A percentile compares a stretch with the other conserved stretches of the same genome.
phyloP scores from a whole-genome alignment of 495 filamentous ascomycete genomes.

The Annulohypoxylon bovei region DNA sequence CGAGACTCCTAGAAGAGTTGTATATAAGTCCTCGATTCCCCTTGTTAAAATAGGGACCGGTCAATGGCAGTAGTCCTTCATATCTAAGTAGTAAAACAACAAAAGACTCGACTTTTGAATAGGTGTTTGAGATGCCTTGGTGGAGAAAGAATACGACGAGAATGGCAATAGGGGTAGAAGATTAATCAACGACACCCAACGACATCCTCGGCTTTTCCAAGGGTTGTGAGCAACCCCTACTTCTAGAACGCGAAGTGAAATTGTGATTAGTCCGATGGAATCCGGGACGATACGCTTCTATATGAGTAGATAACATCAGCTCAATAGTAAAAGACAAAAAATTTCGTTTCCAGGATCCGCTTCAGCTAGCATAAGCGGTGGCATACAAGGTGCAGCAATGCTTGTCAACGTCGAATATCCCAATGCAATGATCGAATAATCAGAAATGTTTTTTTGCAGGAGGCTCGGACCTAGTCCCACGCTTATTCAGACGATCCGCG shows the following conservation, averaged over 20 bases:
- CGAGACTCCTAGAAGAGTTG: constrained; percentile 37
- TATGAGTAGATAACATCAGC: neutral
- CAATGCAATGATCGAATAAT: constrained; percentile 9
- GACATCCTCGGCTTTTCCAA: neutral
- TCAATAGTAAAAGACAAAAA: neutral
- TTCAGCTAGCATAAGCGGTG: neutral
- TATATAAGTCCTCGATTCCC: neutral
- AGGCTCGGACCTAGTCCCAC: neutral
- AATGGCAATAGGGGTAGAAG: constrained; percentile 7
- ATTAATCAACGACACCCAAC: neutral
- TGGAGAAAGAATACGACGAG: neutral
- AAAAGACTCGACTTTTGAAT: neutral
- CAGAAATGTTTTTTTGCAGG: neutral
- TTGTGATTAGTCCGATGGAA: neutral
- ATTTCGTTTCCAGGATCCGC: neutral
- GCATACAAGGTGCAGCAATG: neutral
- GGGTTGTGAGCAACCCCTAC: neutral
- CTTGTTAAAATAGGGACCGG: neutral
- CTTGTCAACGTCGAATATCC: neutral
- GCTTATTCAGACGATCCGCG: neutral
- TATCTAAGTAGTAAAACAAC: neutral
- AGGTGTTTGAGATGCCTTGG: neutral
- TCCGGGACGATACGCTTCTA: neutral
- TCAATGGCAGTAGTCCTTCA: neutral
- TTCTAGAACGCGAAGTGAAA: neutral